Base-by-base conservation (phyloP, 1,284 basidiomycete species). In the Microbotryum lychnidis-dioicae region DNA sequence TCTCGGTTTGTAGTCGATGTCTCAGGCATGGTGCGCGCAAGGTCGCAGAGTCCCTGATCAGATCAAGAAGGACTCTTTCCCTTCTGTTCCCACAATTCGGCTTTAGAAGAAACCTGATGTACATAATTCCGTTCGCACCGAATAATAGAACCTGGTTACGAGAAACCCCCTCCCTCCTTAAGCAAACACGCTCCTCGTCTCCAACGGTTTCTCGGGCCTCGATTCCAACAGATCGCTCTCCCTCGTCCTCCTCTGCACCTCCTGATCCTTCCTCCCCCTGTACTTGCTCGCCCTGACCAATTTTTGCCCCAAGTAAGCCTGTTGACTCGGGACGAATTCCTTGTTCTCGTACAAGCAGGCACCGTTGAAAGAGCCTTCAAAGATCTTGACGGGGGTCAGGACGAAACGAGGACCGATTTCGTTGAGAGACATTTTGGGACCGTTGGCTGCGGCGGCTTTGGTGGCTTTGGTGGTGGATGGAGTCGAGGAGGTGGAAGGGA, bases 331-430 rank as follows among this genome's bases (percentile, higher is more conserved):
- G 25, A 69, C 57, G 45, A 69, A 71, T 37, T 68, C 89, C 74
- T 91, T 88, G 78, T 98, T 98, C 54, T 93, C 92, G 74, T 88
- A 99, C 20, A 99, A 86, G 4, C 92, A 97, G 27, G 91, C 90
- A 20, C 96, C 96, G 63, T 86, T 83, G 76, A 97, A 97, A 8
- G 90, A 90, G 33, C 96, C 96, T 76, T 99, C 96, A 73, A 99
- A 99, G 68, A 99, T 93, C 61, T 91, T 86, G 73, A 99, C 97
- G 8, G 96, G 96, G 46, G 91, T 96, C 56, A 99, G 80, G 44
- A 98, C 96, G 75, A 98, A 96, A 53, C 96, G 85, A 25, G 96
- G 96, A 7, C 96, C 96, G 67, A 99, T 97, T 78, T 97, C 92
- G 27, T 92, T 83, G 23, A 97, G 80, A 20, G 85, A 84, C 57